Percentiles rank a stretch among this genome's conserved stretches.
Conservation (phyloP, 2,329 filamentous ascomycete genomes). For the Aspergillus fischeri region DNA sequence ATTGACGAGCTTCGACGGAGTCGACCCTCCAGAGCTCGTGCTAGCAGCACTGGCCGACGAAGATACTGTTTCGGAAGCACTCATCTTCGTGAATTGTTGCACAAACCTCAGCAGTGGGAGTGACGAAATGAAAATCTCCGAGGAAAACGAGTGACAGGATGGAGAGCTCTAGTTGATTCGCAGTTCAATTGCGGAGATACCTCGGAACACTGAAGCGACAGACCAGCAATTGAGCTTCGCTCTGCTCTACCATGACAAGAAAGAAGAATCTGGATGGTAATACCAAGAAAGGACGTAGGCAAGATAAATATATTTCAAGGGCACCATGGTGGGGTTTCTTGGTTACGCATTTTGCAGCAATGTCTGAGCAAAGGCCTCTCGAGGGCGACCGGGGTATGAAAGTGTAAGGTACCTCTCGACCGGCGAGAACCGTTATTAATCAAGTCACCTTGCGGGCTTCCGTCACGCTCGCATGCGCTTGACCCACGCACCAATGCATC, state of each 20-base stretch:
- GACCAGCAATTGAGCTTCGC: background rate
- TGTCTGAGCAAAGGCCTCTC: constrained; percentile 18
- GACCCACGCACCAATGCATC: background rate
- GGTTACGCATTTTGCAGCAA: constrained; percentile 7
- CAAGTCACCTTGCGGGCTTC: background rate
- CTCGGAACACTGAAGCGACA: constrained; percentile 9
- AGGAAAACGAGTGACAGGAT: background rate
- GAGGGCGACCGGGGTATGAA: constrained; percentile 3
- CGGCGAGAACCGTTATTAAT: constrained; percentile 8
- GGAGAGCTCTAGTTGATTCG: background rate
- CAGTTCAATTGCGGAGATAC: constrained; percentile 19
- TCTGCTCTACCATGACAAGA: constrained; percentile 13
- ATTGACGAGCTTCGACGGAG: constrained; percentile 11
- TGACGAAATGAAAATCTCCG: background rate
- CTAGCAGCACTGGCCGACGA: constrained; percentile 10
- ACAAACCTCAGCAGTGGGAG: background rate
- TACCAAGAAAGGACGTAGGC: background rate
- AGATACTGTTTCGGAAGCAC: background rate
- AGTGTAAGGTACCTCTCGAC: constrained; percentile 5
- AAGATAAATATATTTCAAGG: constrained; percentile 4
- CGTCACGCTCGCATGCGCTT: background rate
- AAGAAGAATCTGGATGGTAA: background rate
- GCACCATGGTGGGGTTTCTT: constrained; percentile 17
- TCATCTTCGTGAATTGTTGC: constrained; percentile 1
- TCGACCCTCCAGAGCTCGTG: constrained; percentile 21